Evolutionary conservation across 441 rosid species (phyloP), one percentile per base, ranked within the genome.

Genomic region (Macaranga tanarius): DNA sequence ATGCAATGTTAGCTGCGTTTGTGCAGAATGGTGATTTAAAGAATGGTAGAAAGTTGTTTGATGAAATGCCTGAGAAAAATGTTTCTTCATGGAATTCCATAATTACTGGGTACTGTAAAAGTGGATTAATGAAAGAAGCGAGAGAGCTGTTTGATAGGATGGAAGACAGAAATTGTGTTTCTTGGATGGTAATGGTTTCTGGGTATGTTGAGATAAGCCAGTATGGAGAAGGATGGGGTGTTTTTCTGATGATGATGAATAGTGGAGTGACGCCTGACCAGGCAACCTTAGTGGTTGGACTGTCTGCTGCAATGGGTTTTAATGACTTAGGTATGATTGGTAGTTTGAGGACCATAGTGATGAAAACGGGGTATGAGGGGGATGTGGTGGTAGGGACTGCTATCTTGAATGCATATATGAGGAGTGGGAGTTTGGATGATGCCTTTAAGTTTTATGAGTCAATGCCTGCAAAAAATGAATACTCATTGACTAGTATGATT

Each of bases 11-110:
- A 45, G 76, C 77, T 42, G 89, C 86, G 62, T 84, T 82, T 2
- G 72, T 82, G 40, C 84, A 79, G 2, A 82, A 77, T 2, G 95
- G 92, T 65, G 84, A 74, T 62, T 45, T 82, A 61, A 79, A 72
- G 16, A 89, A 82, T 57, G 93, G 87, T 0, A 72, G 81, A 38
- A 81, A 73, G 79, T 55, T 89, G 78, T 92, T 92, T 62, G 82
- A 79, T 51, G 89, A 83, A 73, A 90, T 92, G 88, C 91, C 94
- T 1, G 84, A 84, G 72, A 84, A 83, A 71, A 87, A 88, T 68
- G 85, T 86, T 34, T 90, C 92, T 67, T 88, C 93, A 0, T 90
- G 96, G 96, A 90, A 90, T 66, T 81, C 89, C 0, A 81, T 90
- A 87, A 65, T 89, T 47, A 77, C 80, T 47, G 95, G 95, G 71